These are phyloP conservation scores for Eutypa lata DNA, from an alignment of 2,329 filamentous ascomycete genomes.

Conservation along the genomic window DNA sequence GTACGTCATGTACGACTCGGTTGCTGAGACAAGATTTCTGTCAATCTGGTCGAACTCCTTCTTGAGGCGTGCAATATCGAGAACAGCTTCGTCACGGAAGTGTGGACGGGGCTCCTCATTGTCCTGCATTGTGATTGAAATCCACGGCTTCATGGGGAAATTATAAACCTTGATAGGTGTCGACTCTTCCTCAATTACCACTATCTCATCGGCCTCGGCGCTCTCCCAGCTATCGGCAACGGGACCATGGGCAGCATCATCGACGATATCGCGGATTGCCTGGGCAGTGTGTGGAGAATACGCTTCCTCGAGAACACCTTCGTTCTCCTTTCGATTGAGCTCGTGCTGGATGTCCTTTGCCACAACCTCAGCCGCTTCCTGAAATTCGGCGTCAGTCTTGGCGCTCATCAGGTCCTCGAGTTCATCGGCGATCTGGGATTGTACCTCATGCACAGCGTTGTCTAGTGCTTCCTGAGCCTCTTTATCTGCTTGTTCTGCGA, in stretches of 20 bases:
- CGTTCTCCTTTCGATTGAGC: conserved; percentile 52
- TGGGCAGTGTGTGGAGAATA: conserved; percentile 51
- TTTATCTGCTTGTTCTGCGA: conserved; percentile 52
- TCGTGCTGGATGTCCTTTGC: conserved; percentile 50
- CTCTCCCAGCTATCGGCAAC: conserved; percentile 91
- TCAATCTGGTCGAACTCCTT: conserved; percentile 98
- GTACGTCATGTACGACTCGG: conserved; percentile 88
- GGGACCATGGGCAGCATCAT: conserved; percentile 55
- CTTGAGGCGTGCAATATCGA: conserved; percentile 91
- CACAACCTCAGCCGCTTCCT: conserved; percentile 44
- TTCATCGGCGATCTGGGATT: conserved; percentile 46
- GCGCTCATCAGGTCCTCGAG: conserved; percentile 47
- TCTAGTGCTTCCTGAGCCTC: conserved; percentile 65
- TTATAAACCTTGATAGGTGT: conserved; percentile 79
- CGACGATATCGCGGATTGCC: conserved; percentile 46
- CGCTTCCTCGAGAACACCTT: conserved; percentile 49
- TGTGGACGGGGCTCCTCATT: conserved; percentile 54
- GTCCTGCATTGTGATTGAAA: conserved; percentile 74
- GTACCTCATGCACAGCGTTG: conserved; percentile 47
- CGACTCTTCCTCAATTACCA: conserved; percentile 63
- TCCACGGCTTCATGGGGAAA: conserved; percentile 95
- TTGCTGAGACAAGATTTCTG: conserved; percentile 85
- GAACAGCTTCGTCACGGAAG: conserved; percentile 76
- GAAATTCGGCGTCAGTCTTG: conserved; percentile 52
- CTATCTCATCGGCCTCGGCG: conserved; percentile 68